These are phyloP conservation scores for Aspergillus taichungensis DNA, from an alignment of 495 filamentous ascomycete genomes.

Conservation along the genomic window DNA sequence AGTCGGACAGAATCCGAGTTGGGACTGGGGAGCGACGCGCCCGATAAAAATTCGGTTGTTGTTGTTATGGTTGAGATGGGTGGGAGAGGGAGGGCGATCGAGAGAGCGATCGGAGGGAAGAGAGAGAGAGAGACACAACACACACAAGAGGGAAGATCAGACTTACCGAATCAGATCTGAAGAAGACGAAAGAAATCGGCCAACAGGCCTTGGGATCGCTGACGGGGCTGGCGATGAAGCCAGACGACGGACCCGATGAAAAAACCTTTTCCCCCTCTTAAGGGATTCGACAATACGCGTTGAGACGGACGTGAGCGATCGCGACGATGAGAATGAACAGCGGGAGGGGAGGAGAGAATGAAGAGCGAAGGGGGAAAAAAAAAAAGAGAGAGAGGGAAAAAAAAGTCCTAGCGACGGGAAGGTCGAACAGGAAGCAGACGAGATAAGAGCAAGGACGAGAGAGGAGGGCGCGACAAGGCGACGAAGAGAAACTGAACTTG, in stretches of 20 bases:
- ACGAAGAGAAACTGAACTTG: neutral
- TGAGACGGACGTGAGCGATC: too few relatives aligned
- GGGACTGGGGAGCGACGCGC: slow-evolving; percentile 8
- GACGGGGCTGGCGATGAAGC: too few relatives aligned
- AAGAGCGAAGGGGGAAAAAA: neutral
- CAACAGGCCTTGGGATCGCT: slow-evolving; percentile 8
- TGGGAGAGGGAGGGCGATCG: too few relatives aligned
- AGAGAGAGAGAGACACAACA: neutral
- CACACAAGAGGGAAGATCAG: slow-evolving; percentile 4
- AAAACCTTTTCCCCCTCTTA: too few relatives aligned
- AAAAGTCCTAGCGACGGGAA: slow-evolving; percentile 4
- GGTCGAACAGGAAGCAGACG: neutral
- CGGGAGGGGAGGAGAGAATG: neutral
- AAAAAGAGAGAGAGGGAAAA: slow-evolving; percentile 4
- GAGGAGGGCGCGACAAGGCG: neutral
- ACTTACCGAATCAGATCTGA: slow-evolving; percentile 20
- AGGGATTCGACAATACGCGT: too few relatives aligned
- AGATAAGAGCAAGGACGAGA: neutral
- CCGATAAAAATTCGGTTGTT: too few relatives aligned
- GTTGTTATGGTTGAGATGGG: too few relatives aligned
- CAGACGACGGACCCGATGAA: too few relatives aligned
- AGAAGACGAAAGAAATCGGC: slow-evolving; percentile 6
- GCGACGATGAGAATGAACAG: neutral
- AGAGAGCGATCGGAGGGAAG: neutral
- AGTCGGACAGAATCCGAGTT: neutral